These are phyloP conservation scores for Colletotrichum sp. DNA, from an alignment of 2,329 filamentous ascomycete genomes.

Conservation along the genomic window DNA sequence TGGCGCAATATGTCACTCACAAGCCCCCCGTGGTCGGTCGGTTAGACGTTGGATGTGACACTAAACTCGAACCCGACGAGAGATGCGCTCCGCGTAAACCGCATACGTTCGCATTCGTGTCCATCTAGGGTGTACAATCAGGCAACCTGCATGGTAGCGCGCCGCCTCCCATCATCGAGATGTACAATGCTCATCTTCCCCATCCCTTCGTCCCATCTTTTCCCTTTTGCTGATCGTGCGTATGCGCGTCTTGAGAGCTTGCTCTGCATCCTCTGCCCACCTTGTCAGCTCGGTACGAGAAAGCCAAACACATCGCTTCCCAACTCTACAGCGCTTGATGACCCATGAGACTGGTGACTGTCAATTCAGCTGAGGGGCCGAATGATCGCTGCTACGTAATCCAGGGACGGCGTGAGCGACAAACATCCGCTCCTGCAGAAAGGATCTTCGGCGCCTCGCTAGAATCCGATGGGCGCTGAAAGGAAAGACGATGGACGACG, in stretches of 20 bases:
- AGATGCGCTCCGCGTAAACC: constrained; percentile 8
- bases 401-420: not conserved
- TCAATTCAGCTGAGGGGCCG: constrained; percentile 3
- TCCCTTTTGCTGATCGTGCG: not conserved
- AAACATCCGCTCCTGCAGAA: not conserved
- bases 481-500: not conserved
- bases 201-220: not conserved
- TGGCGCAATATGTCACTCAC: not conserved
- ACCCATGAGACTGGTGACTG: constrained; percentile 14
- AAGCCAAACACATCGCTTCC: not conserved
- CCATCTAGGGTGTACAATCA: not conserved
- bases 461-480: not conserved
- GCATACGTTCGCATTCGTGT: constrained; percentile 9
- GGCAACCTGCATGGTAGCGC: constrained; percentile 1
- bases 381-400: constrained; percentile 20
- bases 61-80: not conserved
- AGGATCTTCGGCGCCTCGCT: constrained; percentile 12
- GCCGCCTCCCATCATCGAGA: not conserved
- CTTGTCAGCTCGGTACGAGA: not conserved
- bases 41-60: not conserved
- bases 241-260: not conserved
- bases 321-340: not conserved
- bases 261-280: not conserved
- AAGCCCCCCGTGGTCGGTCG: not conserved
- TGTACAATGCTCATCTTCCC: not conserved